A percentile compares a stretch with the other conserved stretches of the same genome.
Conservation (phyloP, 345 rosid genomes). For the Ceriops tagal region DNA sequence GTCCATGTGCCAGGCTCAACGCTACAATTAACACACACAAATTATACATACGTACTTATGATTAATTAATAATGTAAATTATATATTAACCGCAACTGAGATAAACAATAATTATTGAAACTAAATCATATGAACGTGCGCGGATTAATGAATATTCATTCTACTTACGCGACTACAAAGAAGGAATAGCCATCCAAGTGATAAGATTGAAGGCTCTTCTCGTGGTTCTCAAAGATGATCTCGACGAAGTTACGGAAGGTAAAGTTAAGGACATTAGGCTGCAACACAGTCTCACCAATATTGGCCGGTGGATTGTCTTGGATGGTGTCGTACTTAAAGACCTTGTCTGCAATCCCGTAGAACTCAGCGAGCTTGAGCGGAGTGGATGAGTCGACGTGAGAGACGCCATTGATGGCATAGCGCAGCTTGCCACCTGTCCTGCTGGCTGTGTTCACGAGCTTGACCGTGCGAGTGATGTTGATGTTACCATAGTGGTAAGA, state of each 20-base stretch:
- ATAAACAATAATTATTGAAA: too few relatives aligned
- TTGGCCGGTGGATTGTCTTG: constrained; percentile 13
- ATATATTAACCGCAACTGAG: not conserved
- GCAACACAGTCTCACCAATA: not conserved
- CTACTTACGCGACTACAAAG: constrained; percentile 36
- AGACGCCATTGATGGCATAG: constrained; percentile 32
- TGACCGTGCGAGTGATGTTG: constrained; percentile 38
- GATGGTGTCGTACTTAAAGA: constrained; percentile 28
- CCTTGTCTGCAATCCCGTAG: constrained; percentile 25
- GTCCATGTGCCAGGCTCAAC: constrained; percentile 37
- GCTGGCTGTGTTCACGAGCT: constrained; percentile 22
- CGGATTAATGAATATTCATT: not conserved
- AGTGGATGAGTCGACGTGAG: constrained; percentile 23
- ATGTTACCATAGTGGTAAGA: constrained; percentile 37
- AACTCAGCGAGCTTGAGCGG: constrained; percentile 36
- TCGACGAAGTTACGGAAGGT: constrained; percentile 32
- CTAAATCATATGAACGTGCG: too few relatives aligned
- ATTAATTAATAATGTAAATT: not conserved
- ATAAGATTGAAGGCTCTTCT: constrained; percentile 30
- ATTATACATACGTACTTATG: not conserved
- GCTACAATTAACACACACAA: not conserved
- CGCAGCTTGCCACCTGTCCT: constrained; percentile 29
- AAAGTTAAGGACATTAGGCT: constrained; percentile 29
- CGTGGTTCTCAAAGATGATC: constrained; percentile 34
- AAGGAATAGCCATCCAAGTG: constrained; percentile 34